Base-by-base conservation (phyloP, 495 filamentous ascomycete genomes). In the Podospora didyma region DNA sequence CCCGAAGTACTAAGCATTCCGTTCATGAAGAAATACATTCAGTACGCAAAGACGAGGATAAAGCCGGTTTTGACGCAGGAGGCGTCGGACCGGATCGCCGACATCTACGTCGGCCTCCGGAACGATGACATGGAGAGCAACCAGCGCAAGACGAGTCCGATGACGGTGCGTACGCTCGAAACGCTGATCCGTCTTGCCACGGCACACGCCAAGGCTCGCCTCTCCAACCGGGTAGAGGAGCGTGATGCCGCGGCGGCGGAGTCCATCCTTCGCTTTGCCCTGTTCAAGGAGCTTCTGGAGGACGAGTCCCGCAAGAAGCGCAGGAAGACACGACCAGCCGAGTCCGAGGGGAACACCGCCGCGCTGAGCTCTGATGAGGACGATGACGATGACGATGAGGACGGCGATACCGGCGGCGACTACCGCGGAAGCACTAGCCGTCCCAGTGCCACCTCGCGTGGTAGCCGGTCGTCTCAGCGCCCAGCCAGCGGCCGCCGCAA, bases 11-110 rank as follows among this genome's bases (percentile, higher is more conserved):
- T 97, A 54, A 94, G 89, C 73, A 96, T 99, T 56, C 92, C 93
- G 1, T 99, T 99, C 76, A 92, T 99, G 74, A 97, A 97, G 79
- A 99, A 99, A 73, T 99, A 97, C 70, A 92, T 99, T 57, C 94
- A 99, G 69, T 99, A 99, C 70, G 92, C 95, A 62, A 97, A 97
- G 74, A 86, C 85, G 24, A 78, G 94, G 68, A 82, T 96, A 63
- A 93, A 92, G 83, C 94, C 94, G 4, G 78, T 95, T 22, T 74
- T 99, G 54, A 96, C 95, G 16, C 92, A 93, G 67, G 92, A 90
- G 24, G 94, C 95, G 10, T 89, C 92, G 39, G 89, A 96, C 62
- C 89, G 95, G 61, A 95, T 97, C 65, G 86, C 93, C 49, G 81
- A 88, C 16, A 89, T 91, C n/a, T 99, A 97, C 72, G 92, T 92